These are phyloP conservation scores for Malassezia restricta DNA, from an alignment of 1,284 basidiomycete species.

Conservation along the genomic window DNA sequence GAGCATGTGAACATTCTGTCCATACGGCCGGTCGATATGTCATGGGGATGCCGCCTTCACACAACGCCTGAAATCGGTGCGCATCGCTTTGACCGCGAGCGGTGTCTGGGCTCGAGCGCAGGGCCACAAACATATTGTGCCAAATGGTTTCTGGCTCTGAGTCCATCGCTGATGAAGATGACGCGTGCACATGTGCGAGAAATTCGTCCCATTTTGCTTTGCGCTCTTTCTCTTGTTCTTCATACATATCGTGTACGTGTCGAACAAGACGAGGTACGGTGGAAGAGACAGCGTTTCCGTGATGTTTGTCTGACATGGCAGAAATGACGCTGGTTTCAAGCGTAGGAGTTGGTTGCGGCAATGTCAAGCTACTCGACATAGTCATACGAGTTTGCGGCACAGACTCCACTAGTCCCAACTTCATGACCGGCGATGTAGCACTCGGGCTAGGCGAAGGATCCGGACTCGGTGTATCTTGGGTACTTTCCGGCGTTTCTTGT, in stretches of 20 bases:
- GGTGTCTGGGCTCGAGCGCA: constrained; percentile 52
- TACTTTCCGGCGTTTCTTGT: not conserved
- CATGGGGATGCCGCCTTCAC: constrained; percentile 74
- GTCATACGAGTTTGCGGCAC: not conserved
- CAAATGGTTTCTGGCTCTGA: constrained; percentile 27
- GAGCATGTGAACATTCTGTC: constrained; percentile 80
- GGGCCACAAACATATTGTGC: constrained; percentile 47
- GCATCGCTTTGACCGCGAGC: constrained; percentile 61
- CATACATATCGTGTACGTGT: constrained; percentile 75
- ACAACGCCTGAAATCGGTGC: constrained; percentile 64
- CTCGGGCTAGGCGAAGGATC: not conserved
- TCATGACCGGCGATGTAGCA: not conserved
- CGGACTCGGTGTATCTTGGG: not conserved
- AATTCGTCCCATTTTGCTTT: constrained; percentile 79
- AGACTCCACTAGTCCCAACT: not conserved
- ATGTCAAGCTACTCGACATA: not conserved
- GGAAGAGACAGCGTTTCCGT: not conserved
- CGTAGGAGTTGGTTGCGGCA: not conserved
- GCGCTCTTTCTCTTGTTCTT: constrained; percentile 62
- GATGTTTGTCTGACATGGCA: not conserved
- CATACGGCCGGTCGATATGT: constrained; percentile 70
- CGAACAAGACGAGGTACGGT: constrained; percentile 48
- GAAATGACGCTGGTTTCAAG: not conserved
- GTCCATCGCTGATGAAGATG: constrained; percentile 13
- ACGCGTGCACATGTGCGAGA: constrained; percentile 50